Evolutionary conservation across 179 eudicot species (phyloP).

Genomic region (Beta lomatogona): DNA sequence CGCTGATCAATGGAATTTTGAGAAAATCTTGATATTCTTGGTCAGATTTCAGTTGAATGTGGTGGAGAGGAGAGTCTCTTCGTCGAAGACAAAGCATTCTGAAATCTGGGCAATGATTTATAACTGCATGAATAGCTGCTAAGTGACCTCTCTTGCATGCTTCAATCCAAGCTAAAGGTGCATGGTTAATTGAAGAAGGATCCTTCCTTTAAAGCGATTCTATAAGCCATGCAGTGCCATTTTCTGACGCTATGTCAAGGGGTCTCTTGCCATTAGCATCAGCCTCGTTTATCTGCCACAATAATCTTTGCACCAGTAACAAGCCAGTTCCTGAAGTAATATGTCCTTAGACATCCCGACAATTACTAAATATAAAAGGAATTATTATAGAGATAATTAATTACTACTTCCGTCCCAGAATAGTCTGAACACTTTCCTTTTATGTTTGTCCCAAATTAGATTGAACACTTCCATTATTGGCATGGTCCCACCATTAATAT

Average conservation of each 20-base stretch:
- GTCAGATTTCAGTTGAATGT: not conserved
- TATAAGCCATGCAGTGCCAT: slow-evolving; percentile 19
- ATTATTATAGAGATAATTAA: no score
- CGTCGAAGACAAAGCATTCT: slow-evolving; percentile 6
- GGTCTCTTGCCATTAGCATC: slow-evolving; percentile 19
- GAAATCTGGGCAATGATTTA: slow-evolving; percentile 6
- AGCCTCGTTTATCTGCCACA: not conserved
- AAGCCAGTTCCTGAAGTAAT: no score
- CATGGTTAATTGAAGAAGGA: not conserved
- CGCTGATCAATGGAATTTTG: not conserved
- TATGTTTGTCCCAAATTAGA: no score
- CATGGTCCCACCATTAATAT: no score
- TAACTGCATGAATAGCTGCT: not conserved
- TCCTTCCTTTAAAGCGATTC: slow-evolving; percentile 1
- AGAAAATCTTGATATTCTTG: slow-evolving; percentile 19
- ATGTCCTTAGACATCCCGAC: no score
- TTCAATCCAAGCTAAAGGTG: slow-evolving; percentile 23
- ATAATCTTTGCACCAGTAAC: slow-evolving; percentile 5
- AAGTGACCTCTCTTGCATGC: slow-evolving; percentile 21
- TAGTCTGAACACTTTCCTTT: no score
- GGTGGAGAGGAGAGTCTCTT: slow-evolving; percentile 25
- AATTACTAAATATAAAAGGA: no score
- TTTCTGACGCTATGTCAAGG: slow-evolving; percentile 20
- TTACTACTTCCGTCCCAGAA: no score
- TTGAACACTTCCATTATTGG: no score